Evolutionary conservation across 768 basidiomycete genomes (phyloP).

Genomic region (Termitomyces heimii): DNA sequence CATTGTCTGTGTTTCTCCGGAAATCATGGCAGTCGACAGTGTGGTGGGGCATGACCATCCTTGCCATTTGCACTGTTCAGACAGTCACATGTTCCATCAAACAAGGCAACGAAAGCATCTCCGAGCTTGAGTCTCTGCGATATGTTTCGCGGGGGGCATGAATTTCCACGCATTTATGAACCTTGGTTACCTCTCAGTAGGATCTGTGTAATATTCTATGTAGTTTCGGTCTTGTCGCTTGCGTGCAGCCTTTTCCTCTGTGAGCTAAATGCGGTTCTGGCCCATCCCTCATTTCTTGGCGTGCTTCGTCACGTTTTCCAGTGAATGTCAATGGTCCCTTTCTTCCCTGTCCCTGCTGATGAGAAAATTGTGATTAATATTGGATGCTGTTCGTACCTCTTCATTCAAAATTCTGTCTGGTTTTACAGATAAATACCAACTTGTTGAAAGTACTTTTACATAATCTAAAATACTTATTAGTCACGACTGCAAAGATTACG

Average conservation of each 20-base stretch:
- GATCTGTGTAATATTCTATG: not conserved
- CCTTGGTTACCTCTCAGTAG: not conserved
- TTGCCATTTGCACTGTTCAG: constrained; percentile 39
- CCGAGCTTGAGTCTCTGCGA: constrained; percentile 44
- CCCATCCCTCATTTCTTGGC: not conserved
- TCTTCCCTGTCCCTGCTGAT: not conserved
- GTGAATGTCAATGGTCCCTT: not conserved
- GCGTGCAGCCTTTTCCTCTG: not conserved
- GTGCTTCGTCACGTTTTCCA: not conserved
- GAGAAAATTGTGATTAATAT: not conserved
- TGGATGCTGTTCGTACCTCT: not conserved
- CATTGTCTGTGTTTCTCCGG: constrained; percentile 39
- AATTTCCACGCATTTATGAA: not conserved
- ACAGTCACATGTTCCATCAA: constrained; percentile 38
- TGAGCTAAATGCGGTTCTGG: not conserved
- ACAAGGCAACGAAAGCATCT: constrained; percentile 39
- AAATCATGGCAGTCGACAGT: constrained; percentile 46
- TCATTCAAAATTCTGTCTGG: not conserved
- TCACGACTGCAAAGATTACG: not conserved
- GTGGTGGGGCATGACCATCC: constrained; percentile 46
- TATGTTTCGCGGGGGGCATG: constrained; percentile 50
- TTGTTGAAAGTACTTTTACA: not conserved
- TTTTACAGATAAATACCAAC: not conserved
- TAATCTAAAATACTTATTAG: not conserved
- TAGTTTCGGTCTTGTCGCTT: not conserved